phyloP scores from a whole-genome alignment of 108 stramenopile species.

The Thalassiosira profunda region DNA sequence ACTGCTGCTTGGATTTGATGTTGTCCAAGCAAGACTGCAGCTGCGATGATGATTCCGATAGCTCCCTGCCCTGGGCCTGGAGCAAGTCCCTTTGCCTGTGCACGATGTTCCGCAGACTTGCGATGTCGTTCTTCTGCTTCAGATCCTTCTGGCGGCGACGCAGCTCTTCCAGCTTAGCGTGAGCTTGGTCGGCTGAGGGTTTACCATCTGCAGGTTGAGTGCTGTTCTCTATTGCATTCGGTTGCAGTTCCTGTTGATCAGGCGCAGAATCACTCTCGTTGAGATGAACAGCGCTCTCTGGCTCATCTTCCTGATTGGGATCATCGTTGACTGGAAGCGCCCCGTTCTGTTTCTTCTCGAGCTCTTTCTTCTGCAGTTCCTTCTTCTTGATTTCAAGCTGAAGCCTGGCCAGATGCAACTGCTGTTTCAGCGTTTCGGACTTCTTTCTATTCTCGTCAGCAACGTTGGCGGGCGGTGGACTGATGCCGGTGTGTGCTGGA shows the following conservation, averaged over 20 bases:
- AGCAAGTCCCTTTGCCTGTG: conserved; percentile 37
- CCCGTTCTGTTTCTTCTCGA: conserved; percentile 6
- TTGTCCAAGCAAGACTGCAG: conserved; percentile 20
- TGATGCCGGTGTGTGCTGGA: too few species aligned
- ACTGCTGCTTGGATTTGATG: conserved; percentile 35
- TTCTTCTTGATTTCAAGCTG: conserved; percentile 45
- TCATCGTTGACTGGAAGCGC: neutral
- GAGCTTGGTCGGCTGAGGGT: neutral
- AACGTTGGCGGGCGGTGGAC: too few species aligned
- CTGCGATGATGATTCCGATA: conserved; percentile 36
- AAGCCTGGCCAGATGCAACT: conserved; percentile 44
- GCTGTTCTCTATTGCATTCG: neutral
- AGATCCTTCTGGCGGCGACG: conserved; percentile 39
- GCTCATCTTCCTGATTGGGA: neutral
- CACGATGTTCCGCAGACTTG: conserved; percentile 35
- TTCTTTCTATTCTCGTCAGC: conserved; percentile 15
- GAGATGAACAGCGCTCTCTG: neutral
- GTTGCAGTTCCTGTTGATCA: neutral
- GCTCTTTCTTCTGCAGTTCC: conserved; percentile 12
- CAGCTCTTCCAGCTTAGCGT: conserved; percentile 21
- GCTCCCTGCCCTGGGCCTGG: conserved; percentile 16
- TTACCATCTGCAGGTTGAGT: neutral
- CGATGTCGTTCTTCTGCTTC: conserved; percentile 38
- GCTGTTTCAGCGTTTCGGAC: conserved; percentile 35
- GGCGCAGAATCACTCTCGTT: neutral